phyloP scores from a whole-genome alignment of 148 eudicot genomes.

The Rhododendron ovatum region DNA sequence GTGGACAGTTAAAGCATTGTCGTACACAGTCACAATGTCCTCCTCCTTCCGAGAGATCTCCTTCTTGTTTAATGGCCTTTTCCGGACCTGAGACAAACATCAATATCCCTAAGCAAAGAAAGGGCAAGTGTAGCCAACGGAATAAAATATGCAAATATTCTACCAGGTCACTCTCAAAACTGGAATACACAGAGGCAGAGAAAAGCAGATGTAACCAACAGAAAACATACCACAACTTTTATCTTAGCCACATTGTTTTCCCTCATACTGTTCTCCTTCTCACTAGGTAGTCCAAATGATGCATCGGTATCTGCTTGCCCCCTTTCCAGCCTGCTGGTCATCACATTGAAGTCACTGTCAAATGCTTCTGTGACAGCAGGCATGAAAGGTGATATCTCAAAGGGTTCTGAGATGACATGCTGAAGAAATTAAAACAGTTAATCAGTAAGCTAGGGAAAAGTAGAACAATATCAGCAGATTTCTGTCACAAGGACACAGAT shows the following conservation, averaged over 20 bases:
- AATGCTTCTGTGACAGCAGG: slow-evolving; percentile 52
- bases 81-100: slow-evolving; percentile 62
- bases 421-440: slow-evolving; percentile 23
- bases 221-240: slow-evolving; percentile 83
- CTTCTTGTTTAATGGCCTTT: slow-evolving; percentile 92
- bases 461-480: background rate
- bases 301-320: slow-evolving; percentile 57
- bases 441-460: background rate
- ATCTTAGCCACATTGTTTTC: slow-evolving; percentile 94
- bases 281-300: slow-evolving; percentile 40
- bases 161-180: background rate
- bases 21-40: slow-evolving; percentile 72
- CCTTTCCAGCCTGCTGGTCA: slow-evolving; percentile 44
- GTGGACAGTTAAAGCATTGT: slow-evolving; percentile 78
- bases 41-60: slow-evolving; percentile 92
- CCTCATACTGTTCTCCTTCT: slow-evolving; percentile 63
- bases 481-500: background rate
- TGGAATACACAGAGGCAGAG: background rate
- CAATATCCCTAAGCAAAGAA: background rate
- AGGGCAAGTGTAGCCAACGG: background rate
- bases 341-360: slow-evolving; percentile 46
- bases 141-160: background rate
- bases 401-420: slow-evolving; percentile 90
- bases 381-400: slow-evolving; percentile 86
- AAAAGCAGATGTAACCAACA: background rate